Base-by-base conservation (phyloP, 2,329 filamentous ascomycete species). In the Aspergillus fructus region DNA sequence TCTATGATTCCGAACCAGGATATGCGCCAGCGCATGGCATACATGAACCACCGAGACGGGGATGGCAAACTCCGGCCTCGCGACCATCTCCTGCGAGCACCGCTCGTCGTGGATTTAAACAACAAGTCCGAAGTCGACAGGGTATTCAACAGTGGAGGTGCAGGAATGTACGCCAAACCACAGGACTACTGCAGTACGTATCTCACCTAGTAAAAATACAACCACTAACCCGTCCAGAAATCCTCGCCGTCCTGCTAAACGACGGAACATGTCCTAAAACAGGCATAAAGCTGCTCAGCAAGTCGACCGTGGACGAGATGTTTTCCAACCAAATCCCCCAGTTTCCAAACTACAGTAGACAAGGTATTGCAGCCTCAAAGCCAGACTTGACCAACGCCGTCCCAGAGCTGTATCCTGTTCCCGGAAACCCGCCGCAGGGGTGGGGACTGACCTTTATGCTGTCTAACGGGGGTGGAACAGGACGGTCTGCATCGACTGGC, bases 401-500 rank as follows among this genome's bases (percentile, higher is more conserved):
- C 0, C 74, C 78, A 0, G 60, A 88, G n/a, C 87, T 83, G 60
- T 55, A 55, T 30, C 77, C 77, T 0, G 71, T 78, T 2, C 71
- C 7, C 66, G 79, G 78, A 23, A 64, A 71, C 23, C 58, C 77
- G 42, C 82, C 86, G 0, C 85, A 89, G 66, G 87, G 87, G 12
- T 89, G 85, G 86, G 85, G 85, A 0, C 70, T 89, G 47, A 82
- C 79, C 0, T 85, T 86, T 54, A 58, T 57, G 9, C 81, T 87
- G 76, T 49, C 54, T 34, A 58, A 66, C 23, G 33, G 77, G 1
- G 77, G 76, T 0, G 59, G 66, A 0, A 82, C 83, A 1, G 83
- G 83, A 0, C 72, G 83, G 5, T 80, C 80, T 0, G 69, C 62
- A 1, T 73, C 75, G 2, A 83, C 82, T 0, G 78, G 64, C 0